Evolutionary conservation across 306 rosid genomes (phyloP), one percentile per base, ranked within the genome.

Genomic region (Astragalus membranaceus): DNA sequence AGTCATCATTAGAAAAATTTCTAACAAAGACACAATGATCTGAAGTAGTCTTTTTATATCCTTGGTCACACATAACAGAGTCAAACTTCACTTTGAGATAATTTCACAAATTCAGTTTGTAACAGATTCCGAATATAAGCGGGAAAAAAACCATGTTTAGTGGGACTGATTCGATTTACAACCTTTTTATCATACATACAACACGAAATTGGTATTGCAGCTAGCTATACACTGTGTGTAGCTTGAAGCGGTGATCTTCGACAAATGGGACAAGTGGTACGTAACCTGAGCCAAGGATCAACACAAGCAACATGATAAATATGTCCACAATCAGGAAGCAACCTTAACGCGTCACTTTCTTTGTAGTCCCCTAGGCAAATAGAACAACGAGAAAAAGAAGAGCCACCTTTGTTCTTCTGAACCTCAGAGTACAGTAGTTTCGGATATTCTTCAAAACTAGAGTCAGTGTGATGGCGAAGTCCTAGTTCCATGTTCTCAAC

Each of bases 351-450:
- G 23, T 85, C 89, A 15, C 30, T 78, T 23, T 85, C 87, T 48
- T 80, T 80, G 10, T 82, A 85, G 35, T 85, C 89, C 10, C 74
- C 83, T 37, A 85, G 77, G 75, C 89, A 85, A 3, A 85, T 85
- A 16, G 87, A 74, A 26, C 89, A 85, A 6, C 70, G 47, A 8
- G 76, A 54, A 12, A 69, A 35, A 23, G 37, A 9, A 7, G 76
- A 76, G 30, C 5, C 10, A 6, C 26, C 57, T 2, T 48, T 49
- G n/a, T 72, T 67, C 42, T 73, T 63, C 29, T 29, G n/a, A 4
- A 51, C 30, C 14, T 83, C 43, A 1, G 80, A 80, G 61, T 69
- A 80, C 0, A 77, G 17, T 1, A 80, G 15, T 56, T 78, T 84
- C 0, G 85, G 85, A 17, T 47, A 80, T 44, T 36, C 60, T 13